These are phyloP conservation scores for Linderniella brevidens DNA, from an alignment of 257 asterid species.

Conservation along the genomic window DNA sequence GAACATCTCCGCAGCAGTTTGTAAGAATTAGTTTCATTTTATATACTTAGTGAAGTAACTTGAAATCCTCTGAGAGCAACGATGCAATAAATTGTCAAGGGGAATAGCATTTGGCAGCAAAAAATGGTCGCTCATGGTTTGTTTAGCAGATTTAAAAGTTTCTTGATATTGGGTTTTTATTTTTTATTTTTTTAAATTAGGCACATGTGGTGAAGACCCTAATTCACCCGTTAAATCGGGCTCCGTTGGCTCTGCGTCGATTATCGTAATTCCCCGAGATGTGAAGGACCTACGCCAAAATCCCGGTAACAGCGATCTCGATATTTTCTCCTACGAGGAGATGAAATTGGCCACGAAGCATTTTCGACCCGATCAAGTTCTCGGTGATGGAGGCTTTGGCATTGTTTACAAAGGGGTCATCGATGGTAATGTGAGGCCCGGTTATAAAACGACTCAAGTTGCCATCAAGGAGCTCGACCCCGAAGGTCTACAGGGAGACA, in stretches of 20 bases:
- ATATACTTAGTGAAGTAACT: too few relatives aligned
- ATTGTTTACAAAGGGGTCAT: constrained; percentile 80
- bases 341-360: constrained; percentile 85
- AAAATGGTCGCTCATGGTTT: too few relatives aligned
- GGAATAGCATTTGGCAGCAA: too few relatives aligned
- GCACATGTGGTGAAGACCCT: too few relatives aligned
- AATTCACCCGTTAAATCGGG: constrained; percentile 4
- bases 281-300: constrained; percentile 60
- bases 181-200: too few relatives aligned
- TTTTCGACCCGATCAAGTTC: constrained; percentile 75
- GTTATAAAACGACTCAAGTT: constrained; percentile 42
- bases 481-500: constrained; percentile 82
- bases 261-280: constrained; percentile 42
- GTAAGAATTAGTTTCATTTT: too few relatives aligned
- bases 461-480: constrained; percentile 93
- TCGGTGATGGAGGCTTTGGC: constrained; percentile 94
- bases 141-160: too few relatives aligned
- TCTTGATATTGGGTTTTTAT: too few relatives aligned
- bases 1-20: too few relatives aligned
- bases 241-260: constrained; percentile 20
- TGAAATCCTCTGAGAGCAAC: too few relatives aligned
- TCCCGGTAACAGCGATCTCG: constrained; percentile 63
- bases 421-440: constrained; percentile 51
- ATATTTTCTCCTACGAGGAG: constrained; percentile 77
- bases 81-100: too few relatives aligned